Evolutionary conservation across 2,329 filamentous ascomycete genomes (phyloP).

Genomic region (Pestalotiopsis sp.): DNA sequence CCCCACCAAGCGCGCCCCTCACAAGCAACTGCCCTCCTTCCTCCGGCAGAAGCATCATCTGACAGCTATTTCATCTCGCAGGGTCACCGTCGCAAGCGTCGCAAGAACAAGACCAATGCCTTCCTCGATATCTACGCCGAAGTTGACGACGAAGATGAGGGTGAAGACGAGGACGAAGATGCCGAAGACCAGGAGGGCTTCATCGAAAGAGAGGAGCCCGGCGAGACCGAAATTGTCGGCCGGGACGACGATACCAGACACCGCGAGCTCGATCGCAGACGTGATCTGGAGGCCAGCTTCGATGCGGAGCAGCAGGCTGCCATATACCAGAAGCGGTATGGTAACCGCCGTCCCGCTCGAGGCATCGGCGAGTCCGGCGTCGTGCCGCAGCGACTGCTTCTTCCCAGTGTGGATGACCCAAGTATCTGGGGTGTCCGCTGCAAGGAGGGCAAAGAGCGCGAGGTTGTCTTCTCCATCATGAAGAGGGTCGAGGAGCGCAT

Average conservation of each 20-base stretch:
- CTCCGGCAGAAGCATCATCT: neutral
- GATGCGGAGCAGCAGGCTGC: slow-evolving; percentile 94
- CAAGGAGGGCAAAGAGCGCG: slow-evolving; percentile 92
- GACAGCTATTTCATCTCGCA: slow-evolving; percentile 24
- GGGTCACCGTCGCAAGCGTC: slow-evolving; percentile 79
- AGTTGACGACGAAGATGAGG: slow-evolving; percentile 92
- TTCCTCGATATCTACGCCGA: slow-evolving; percentile 99
- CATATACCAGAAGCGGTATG: slow-evolving; percentile 84
- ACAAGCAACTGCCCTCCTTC: neutral
- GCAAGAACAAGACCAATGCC: slow-evolving; percentile 73
- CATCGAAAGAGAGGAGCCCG: slow-evolving; percentile 86
- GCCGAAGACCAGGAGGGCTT: slow-evolving; percentile 81
- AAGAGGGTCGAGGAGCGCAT: slow-evolving; percentile 83
- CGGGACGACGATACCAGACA: slow-evolving; percentile 90
- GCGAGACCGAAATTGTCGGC: slow-evolving; percentile 80
- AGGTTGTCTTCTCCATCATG: slow-evolving; percentile 85
- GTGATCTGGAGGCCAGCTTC: slow-evolving; percentile 83
- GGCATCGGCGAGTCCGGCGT: slow-evolving; percentile 71
- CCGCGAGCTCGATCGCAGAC: slow-evolving; percentile 88
- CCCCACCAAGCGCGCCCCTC: neutral
- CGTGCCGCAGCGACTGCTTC: slow-evolving; percentile 81
- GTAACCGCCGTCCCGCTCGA: slow-evolving; percentile 69
- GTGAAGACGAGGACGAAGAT: slow-evolving; percentile 87
- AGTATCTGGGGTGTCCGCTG: slow-evolving; percentile 94
- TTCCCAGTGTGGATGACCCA: slow-evolving; percentile 92